These are phyloP conservation scores for Metschnikowia reukaufii DNA, from an alignment of 805 yeast species.

Conservation along the genomic window DNA sequence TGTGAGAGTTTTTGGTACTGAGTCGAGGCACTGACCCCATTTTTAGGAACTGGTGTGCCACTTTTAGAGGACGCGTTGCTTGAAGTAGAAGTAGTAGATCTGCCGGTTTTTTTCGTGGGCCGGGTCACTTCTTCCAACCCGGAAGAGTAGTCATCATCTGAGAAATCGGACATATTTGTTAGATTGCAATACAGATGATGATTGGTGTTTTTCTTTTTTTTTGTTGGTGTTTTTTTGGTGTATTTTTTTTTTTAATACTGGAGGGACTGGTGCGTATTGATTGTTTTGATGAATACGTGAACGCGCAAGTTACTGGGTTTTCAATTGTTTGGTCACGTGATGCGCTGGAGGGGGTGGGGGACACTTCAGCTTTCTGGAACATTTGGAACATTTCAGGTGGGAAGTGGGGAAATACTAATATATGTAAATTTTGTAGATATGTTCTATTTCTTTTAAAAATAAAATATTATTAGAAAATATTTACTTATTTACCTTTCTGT, in stretches of 20 bases:
- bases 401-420: too few relatives aligned
- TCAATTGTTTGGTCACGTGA: not conserved
- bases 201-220: not conserved
- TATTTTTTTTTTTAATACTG: not conserved
- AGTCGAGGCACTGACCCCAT: slow-evolving; percentile 48
- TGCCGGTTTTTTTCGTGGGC: slow-evolving; percentile 11
- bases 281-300: slow-evolving; percentile 5
- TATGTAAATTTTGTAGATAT: too few relatives aligned
- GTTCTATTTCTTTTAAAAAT: too few relatives aligned
- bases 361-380: too few relatives aligned
- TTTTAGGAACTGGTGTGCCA: slow-evolving; percentile 17
- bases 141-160: slow-evolving; percentile 13
- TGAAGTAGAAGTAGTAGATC: slow-evolving; percentile 11
- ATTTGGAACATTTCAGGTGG: too few relatives aligned
- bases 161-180: slow-evolving; percentile 14
- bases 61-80: slow-evolving; percentile 18
- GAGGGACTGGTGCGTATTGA: slow-evolving; percentile 4
- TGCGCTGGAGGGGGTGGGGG: too few relatives aligned
- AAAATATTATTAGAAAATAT: too few relatives aligned
- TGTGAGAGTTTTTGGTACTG: slow-evolving; percentile 94
- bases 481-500: too few relatives aligned
- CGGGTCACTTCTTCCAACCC: slow-evolving; percentile 12
- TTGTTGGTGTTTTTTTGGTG: not conserved
- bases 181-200: not conserved
- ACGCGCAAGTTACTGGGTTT: too few relatives aligned